Evolutionary conservation across 805 yeast species (phyloP).

Genomic region (Candida krabiensis): DNA sequence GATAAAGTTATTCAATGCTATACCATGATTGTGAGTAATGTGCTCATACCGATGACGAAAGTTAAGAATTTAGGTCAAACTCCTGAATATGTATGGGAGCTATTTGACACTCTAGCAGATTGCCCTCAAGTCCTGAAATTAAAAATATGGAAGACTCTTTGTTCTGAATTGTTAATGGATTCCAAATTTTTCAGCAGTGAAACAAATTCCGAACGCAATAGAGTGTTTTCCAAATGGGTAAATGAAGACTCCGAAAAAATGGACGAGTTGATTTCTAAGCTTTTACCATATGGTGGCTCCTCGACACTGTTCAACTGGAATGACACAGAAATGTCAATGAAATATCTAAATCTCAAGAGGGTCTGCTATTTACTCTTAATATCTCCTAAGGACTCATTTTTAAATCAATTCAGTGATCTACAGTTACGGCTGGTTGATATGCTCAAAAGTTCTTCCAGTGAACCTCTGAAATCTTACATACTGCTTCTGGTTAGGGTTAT

Average conservation of each 20-base stretch:
- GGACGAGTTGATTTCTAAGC: slow-evolving; percentile 48
- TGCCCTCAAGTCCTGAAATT: slow-evolving; percentile 37
- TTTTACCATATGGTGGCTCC: slow-evolving; percentile 50
- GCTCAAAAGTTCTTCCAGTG: slow-evolving; percentile 29
- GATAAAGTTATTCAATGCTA: slow-evolving; percentile 59
- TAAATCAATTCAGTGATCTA: slow-evolving; percentile 47
- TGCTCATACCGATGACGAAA: slow-evolving; percentile 54
- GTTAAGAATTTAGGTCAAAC: slow-evolving; percentile 39
- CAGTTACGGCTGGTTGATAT: slow-evolving; percentile 35
- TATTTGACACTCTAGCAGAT: slow-evolving; percentile 39
- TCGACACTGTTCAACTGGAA: slow-evolving; percentile 47
- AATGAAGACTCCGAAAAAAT: slow-evolving; percentile 60
- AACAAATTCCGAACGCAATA: slow-evolving; percentile 48
- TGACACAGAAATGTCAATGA: slow-evolving; percentile 31
- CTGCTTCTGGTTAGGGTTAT: slow-evolving; percentile 65
- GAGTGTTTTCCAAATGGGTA: slow-evolving; percentile 63
- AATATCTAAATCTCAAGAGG: slow-evolving; percentile 50
- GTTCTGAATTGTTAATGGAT: slow-evolving; percentile 68
- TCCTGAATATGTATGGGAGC: slow-evolving; percentile 40
- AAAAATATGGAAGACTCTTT: slow-evolving; percentile 62
- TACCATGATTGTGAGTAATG: slow-evolving; percentile 51
- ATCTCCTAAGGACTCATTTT: slow-evolving; percentile 59
- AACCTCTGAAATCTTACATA: slow-evolving; percentile 41
- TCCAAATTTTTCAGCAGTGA: slow-evolving; percentile 48
- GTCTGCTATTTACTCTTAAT: slow-evolving; percentile 63